Conservation (phyloP, 108 stramenopile genomes). For the Pseudonitzschia pungens region DNA sequence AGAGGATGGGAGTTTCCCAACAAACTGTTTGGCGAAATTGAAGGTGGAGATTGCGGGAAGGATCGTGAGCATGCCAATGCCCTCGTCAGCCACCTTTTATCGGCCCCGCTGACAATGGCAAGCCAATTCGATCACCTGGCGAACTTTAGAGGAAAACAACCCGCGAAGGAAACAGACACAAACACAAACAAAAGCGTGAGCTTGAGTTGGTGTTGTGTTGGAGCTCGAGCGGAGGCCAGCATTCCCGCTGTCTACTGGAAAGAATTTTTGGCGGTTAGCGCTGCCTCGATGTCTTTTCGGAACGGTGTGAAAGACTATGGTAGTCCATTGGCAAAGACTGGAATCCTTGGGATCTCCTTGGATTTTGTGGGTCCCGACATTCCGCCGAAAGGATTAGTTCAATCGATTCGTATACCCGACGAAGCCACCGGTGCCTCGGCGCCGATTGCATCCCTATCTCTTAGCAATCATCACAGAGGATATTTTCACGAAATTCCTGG, state of each 20-base stretch:
- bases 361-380: conserved; percentile 89
- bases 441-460: background rate
- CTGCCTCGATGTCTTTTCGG: background rate
- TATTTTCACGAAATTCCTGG: conserved; percentile 37
- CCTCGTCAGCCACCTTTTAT: conserved; percentile 67
- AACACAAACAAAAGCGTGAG: background rate
- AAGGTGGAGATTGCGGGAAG: conserved; percentile 18
- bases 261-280: conserved; percentile 47
- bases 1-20: conserved; percentile 41
- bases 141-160: background rate
- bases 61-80: conserved; percentile 35
- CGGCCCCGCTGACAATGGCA: conserved; percentile 72
- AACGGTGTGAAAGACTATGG: background rate
- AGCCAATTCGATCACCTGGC: conserved; percentile 9
- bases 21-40: background rate
- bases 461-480: conserved; percentile 28
- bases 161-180: background rate
- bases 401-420: conserved; percentile 8
- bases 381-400: conserved; percentile 13
- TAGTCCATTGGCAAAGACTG: background rate
- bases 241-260: conserved; percentile 84
- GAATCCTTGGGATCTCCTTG: conserved; percentile 27
- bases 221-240: conserved; percentile 84
- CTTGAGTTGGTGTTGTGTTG: conserved; percentile 64
- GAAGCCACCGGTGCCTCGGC: background rate